These are phyloP conservation scores for Nasturtium officinale DNA, from an alignment of 345 rosid species.

Conservation along the genomic window DNA sequence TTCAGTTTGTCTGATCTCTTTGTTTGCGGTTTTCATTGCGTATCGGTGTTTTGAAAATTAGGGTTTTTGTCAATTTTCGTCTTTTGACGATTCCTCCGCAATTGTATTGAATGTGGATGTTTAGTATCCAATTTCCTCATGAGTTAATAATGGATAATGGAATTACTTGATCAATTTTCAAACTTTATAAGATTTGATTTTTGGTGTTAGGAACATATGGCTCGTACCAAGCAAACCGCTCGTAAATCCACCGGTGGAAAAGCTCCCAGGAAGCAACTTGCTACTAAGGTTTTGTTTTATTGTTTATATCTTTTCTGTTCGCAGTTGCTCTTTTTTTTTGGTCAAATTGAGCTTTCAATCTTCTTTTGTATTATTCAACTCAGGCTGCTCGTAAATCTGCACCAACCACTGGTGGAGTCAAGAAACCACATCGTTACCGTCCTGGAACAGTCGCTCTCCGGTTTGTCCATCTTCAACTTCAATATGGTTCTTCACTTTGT, in stretches of 20 bases:
- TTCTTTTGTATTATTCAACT: not conserved
- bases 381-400: constrained; percentile 92
- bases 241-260: constrained; percentile 92
- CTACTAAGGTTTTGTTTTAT: constrained; percentile 58
- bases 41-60: not conserved
- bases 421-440: constrained; percentile 87
- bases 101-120: not conserved
- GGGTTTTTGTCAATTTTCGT: not conserved
- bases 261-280: constrained; percentile 93
- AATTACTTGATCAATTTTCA: not conserved
- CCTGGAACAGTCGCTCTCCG: constrained; percentile 93
- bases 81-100: not conserved
- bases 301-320: not conserved
- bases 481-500: not conserved
- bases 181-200: not conserved
- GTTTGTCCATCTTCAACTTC: constrained; percentile 34
- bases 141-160: not conserved
- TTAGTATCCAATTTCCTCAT: not conserved
- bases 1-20: not conserved
- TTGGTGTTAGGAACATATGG: constrained; percentile 50
- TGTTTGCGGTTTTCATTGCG: not conserved
- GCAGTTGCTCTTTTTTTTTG: not conserved
- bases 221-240: constrained; percentile 91
- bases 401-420: constrained; percentile 84
- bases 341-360: not conserved